phyloP scores from a whole-genome alignment of 768 basidiomycete species.

The Kwoniella bestiolae region DNA sequence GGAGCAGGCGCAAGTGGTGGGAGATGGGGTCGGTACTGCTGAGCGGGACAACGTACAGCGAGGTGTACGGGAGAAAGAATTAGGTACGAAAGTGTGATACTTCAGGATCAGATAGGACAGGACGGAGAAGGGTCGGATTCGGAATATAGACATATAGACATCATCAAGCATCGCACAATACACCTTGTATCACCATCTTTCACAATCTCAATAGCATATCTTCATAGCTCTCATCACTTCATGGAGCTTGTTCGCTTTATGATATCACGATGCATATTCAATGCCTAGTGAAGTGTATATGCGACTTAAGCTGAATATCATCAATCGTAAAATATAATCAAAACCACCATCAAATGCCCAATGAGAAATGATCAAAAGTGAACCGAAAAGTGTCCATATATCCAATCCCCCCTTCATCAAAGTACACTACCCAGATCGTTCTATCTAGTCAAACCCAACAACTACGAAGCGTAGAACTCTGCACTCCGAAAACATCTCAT shows the following conservation, averaged over 20 bases:
- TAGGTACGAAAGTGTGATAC: neutral
- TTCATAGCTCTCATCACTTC: neutral
- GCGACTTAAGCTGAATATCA: too few relatives aligned
- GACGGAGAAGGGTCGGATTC: neutral
- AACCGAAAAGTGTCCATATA: slow-evolving; percentile 2
- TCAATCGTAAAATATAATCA: too few relatives aligned
- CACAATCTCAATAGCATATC: too few relatives aligned
- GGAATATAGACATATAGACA: neutral
- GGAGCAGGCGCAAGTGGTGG: neutral
- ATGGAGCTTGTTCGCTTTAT: neutral
- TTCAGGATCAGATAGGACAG: neutral
- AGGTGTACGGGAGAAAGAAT: too few relatives aligned
- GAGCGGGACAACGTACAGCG: too few relatives aligned
- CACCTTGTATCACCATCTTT: too few relatives aligned
- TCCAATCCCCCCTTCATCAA: too few relatives aligned
- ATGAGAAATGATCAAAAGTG: neutral
- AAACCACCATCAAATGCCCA: too few relatives aligned
- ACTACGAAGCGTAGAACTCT: slow-evolving; percentile 26
- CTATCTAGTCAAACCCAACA: neutral
- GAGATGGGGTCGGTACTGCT: neutral
- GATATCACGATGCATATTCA: slow-evolving; percentile 3
- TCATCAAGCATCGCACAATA: neutral
- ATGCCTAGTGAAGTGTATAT: too few relatives aligned
- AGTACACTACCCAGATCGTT: too few relatives aligned
- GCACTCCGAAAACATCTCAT: neutral